A percentile compares a stretch with the other conserved stretches of the same genome.
Conservation (phyloP, 73 alveolate species). For the Strombidium stylifer region DNA sequence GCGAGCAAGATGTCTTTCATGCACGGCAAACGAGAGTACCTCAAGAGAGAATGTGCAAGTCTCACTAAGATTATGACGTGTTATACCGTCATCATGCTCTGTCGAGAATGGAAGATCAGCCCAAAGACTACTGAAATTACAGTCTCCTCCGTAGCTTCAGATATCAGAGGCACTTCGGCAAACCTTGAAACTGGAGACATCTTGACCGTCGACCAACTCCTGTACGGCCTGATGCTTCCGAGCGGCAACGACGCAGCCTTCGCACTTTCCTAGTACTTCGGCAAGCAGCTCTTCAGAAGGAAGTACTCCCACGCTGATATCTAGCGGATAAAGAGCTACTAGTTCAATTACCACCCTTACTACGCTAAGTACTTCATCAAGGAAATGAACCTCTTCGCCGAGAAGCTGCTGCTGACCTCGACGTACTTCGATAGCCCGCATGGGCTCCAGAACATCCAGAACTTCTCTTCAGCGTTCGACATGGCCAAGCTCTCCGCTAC, state of each 20-base stretch:
- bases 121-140: constrained; percentile 13
- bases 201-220: constrained; percentile 55
- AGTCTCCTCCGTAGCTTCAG: constrained; percentile 36
- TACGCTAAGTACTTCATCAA: constrained; percentile 17
- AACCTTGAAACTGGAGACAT: constrained; percentile 55
- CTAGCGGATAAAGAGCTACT: neutral
- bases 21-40: constrained; percentile 60
- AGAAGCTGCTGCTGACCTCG: constrained; percentile 25
- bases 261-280: constrained; percentile 67
- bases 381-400: constrained; percentile 60
- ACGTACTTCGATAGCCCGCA: constrained; percentile 62
- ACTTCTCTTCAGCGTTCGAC: constrained; percentile 56
- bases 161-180: constrained; percentile 70
- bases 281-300: constrained; percentile 17
- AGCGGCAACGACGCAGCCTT: constrained; percentile 87
- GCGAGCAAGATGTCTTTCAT: too few species aligned
- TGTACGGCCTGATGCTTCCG: constrained; percentile 83
- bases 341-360: neutral
- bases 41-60: constrained; percentile 70
- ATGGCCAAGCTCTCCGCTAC: constrained; percentile 41
- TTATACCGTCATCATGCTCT: constrained; percentile 43
- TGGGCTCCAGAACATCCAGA: constrained; percentile 50
- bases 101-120: constrained; percentile 46
- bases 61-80: constrained; percentile 81
- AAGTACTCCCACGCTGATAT: neutral